Percentiles rank a stretch among this genome's conserved stretches.
Conservation (phyloP, 352 stramenopile genomes). For the Globisporangium sylvaticum region DNA sequence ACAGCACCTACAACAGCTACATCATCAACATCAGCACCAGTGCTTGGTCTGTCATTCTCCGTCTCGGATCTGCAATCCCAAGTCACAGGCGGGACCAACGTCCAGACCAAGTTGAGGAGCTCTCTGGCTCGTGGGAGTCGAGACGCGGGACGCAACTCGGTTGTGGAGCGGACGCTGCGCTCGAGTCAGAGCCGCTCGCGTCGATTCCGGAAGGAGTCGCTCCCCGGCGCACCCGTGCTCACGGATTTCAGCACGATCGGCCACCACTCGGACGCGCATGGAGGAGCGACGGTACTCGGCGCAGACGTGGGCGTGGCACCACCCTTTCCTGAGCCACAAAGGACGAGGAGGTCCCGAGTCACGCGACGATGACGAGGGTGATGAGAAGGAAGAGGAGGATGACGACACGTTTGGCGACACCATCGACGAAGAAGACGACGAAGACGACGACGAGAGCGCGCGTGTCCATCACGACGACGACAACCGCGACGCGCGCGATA, state of each 20-base stretch:
- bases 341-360: neutral
- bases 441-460: constrained; percentile 16
- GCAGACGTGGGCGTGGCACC: constrained; percentile 55
- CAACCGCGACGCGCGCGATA: neutral
- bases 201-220: constrained; percentile 24
- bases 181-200: constrained; percentile 7
- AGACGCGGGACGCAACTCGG: constrained; percentile 8
- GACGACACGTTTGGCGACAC: constrained; percentile 16
- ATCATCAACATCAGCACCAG: neutral
- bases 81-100: neutral
- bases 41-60: neutral
- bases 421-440: constrained; percentile 19
- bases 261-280: constrained; percentile 49
- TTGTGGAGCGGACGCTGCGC: constrained; percentile 6
- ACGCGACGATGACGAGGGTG: neutral
- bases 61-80: neutral
- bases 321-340: neutral
- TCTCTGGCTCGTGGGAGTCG: neutral
- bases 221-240: constrained; percentile 33
- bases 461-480: constrained; percentile 15
- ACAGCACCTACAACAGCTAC: too few relatives aligned
- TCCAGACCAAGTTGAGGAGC: neutral
- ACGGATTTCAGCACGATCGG: constrained; percentile 31
- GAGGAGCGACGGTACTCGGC: constrained; percentile 41
- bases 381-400: constrained; percentile 8